Percentiles rank a stretch among this genome's conserved stretches.
Evolutionary conservation across 495 filamentous ascomycete genomes (phyloP).

Genomic region (Elaphomyces granulatus): DNA sequence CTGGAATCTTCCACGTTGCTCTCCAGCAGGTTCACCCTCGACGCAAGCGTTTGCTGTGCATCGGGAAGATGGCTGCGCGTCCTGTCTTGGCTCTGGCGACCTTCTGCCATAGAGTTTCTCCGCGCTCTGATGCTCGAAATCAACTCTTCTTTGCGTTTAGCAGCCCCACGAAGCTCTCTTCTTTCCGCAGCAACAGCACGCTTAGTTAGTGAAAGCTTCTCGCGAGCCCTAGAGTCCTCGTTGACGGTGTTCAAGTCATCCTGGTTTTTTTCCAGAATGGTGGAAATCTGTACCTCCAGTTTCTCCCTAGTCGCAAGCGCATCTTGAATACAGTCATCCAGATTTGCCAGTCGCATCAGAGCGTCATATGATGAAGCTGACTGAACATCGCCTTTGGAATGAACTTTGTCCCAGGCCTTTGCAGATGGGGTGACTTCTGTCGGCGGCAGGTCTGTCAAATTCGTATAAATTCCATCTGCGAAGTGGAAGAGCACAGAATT

Average conservation of each 20-base stretch:
- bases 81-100: conserved; percentile 41
- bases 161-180: conserved; percentile 44
- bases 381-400: conserved; percentile 28
- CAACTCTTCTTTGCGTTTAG: conserved; percentile 47
- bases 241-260: conserved; percentile 26
- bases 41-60: conserved; percentile 43
- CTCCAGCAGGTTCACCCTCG: conserved; percentile 37
- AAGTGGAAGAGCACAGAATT: conserved; percentile 86
- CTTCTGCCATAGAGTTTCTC: conserved; percentile 48
- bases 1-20: conserved; percentile 47
- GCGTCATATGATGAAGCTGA: conserved; percentile 78
- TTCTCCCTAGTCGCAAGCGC: conserved; percentile 63
- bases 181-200: conserved; percentile 48
- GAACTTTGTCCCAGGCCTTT: neutral
- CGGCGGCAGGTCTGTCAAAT: conserved; percentile 43
- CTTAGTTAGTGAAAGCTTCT: conserved; percentile 43
- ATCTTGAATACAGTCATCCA: conserved; percentile 89
- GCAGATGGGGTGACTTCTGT: conserved; percentile 18
- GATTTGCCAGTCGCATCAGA: conserved; percentile 73
- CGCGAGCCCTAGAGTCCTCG: conserved; percentile 46
- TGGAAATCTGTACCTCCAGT: conserved; percentile 63
- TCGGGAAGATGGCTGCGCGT: conserved; percentile 31
- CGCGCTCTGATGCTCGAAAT: conserved; percentile 49
- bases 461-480: conserved; percentile 77
- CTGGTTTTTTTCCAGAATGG: conserved; percentile 45